Evolutionary conservation across 2,329 filamentous ascomycete species (phyloP).

Genomic region (Microsporum canis): DNA sequence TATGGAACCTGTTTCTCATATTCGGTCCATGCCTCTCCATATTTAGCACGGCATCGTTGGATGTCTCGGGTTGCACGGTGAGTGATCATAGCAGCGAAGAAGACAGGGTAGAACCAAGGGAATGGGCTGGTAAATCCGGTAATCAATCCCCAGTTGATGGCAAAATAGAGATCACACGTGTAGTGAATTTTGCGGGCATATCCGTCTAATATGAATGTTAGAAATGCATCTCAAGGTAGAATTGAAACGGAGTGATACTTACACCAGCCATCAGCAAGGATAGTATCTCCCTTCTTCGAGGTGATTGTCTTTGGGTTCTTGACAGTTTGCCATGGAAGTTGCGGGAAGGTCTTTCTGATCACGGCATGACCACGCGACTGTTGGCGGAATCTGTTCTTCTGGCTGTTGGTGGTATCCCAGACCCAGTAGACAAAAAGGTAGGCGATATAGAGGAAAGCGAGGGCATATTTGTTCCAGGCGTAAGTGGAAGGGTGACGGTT

Average conservation of each 20-base stretch:
- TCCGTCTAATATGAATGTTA: slow-evolving; percentile 39
- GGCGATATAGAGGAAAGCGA: slow-evolving; percentile 53
- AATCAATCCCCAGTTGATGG: slow-evolving; percentile 66
- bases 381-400: slow-evolving; percentile 86
- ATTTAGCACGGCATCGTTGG: slow-evolving; percentile 61
- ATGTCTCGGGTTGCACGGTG: slow-evolving; percentile 69
- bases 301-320: slow-evolving; percentile 69
- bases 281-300: slow-evolving; percentile 60
- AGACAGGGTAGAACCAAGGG: slow-evolving; percentile 80
- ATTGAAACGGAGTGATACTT: slow-evolving; percentile 25
- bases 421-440: slow-evolving; percentile 82
- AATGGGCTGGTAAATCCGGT: slow-evolving; percentile 71
- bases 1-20: slow-evolving; percentile 73
- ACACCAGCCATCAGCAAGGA: slow-evolving; percentile 79
- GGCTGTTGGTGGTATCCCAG: slow-evolving; percentile 84
- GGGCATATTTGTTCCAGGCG: slow-evolving; percentile 58
- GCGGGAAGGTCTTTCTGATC: slow-evolving; percentile 70
- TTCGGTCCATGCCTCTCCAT: slow-evolving; percentile 70
- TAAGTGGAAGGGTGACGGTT: slow-evolving; percentile 71
- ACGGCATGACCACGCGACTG: slow-evolving; percentile 54
- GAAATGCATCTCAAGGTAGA: neutral
- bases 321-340: slow-evolving; percentile 77
- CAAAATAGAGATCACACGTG: slow-evolving; percentile 68
- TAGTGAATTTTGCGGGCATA: slow-evolving; percentile 72
- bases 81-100: slow-evolving; percentile 69